Percentiles rank a stretch among this genome's conserved stretches.
These are phyloP conservation scores for Ogataea nakhonphanomensis DNA, from an alignment of 805 yeast genomes.

Conservation along the genomic window DNA sequence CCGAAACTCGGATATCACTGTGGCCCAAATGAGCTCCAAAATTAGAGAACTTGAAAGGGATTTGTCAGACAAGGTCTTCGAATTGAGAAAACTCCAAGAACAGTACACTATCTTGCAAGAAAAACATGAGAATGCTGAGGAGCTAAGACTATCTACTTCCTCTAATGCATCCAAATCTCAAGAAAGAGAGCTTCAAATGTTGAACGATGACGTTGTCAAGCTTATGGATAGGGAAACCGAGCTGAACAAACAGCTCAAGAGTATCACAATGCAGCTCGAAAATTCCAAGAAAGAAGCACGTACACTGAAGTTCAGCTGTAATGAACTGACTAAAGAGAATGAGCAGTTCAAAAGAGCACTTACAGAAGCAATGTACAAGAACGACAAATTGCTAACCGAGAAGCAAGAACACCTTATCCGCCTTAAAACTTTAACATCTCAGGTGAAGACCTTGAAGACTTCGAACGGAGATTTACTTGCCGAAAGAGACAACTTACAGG, in stretches of 20 bases:
- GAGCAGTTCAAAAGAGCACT: constrained; percentile 39
- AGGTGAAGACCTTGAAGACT: constrained; percentile 53
- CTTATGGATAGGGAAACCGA: constrained; percentile 64
- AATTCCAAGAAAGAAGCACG: constrained; percentile 45
- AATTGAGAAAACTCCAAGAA: constrained; percentile 47
- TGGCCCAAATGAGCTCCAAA: constrained; percentile 49
- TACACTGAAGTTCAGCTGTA: constrained; percentile 36
- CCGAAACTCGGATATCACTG: constrained; percentile 48
- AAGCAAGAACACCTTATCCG: constrained; percentile 46
- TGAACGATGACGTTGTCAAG: constrained; percentile 51
- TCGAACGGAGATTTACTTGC: constrained; percentile 56
- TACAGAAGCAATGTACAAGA: constrained; percentile 41
- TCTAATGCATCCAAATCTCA: constrained; percentile 30
- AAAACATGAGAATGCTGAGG: constrained; percentile 42
- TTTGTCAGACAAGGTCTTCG: constrained; percentile 55
- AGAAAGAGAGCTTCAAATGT: constrained; percentile 49
- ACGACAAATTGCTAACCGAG: constrained; percentile 39
- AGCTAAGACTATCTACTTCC: constrained; percentile 32
- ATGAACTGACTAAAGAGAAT: constrained; percentile 40
- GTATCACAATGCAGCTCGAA: constrained; percentile 57
- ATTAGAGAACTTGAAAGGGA: constrained; percentile 52
- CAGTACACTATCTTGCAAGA: constrained; percentile 51
- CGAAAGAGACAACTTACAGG: constrained; percentile 61
- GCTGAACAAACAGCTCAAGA: constrained; percentile 60
- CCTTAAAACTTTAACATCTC: constrained; percentile 44